Evolutionary conservation across 2,329 filamentous ascomycete genomes (phyloP), one percentile per base, ranked within the genome.

Genomic region (Cryphonectria parasitica): DNA sequence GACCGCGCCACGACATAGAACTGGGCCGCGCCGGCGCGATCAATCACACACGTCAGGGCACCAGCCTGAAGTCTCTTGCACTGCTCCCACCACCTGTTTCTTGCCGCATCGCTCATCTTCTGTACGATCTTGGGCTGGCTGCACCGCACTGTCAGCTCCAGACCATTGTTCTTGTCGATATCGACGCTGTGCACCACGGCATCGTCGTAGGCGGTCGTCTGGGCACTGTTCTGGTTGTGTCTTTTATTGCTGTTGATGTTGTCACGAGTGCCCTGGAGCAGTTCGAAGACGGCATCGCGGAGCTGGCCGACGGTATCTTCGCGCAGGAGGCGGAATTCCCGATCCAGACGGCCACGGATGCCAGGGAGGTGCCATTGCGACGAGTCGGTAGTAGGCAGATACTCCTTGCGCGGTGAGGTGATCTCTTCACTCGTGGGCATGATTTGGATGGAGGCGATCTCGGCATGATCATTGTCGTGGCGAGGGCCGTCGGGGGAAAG

Each of bases 241-340:
- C 25, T 13, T 1, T 58, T 70, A 62, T 68, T 74, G 22, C 54
- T 36, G 52, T 13, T 34, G n/a, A n/a, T n/a, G 31, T 62, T 41
- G 10, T 66, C 61, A 28, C 75, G 77, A 25, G 83, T 76, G 2
- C 73, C 72, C 3, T 83, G 76, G 13, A 85, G 76, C 64, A 84
- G 79, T 34, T 80, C 73, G 54, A 80, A 79, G 2, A 87, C 82
- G 0, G 82, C 82, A 73, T 88, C 84, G 52, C 85, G 80, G 5
- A 89, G 78, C 70, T 87, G 83, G 0, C 85, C 85, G 2, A 89
- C 79, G 0, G 83, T 87, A 73, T 89, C 87, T 76, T 89, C 85
- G 2, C 87, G 81, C 1, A 89, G 75, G 0, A 89, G 81, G 22
- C 87, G 82, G 64, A 89, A 89, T 68, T 89, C 83, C 68, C 83